Conservation (phyloP, 2,329 filamentous ascomycete genomes). For the Colletotrichum tabaci region DNA sequence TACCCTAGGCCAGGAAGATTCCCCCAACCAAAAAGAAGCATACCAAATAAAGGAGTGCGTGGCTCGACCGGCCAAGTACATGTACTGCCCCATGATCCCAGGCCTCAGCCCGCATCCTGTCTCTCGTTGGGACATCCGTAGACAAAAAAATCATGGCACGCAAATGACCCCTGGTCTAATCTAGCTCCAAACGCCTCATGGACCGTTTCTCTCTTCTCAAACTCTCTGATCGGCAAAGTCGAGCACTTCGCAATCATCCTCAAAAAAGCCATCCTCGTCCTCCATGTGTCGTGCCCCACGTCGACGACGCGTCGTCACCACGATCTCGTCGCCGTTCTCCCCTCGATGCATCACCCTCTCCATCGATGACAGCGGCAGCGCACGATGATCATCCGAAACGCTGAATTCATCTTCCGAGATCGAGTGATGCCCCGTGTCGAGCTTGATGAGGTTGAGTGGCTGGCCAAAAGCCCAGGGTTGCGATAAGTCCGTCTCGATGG, state of each 20-base stretch:
- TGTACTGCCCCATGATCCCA: conserved; percentile 27
- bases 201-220: conserved; percentile 52
- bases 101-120: conserved; percentile 13
- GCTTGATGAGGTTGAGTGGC: conserved; percentile 63
- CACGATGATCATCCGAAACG: conserved; percentile 69
- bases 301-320: conserved; percentile 84
- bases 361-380: conserved; percentile 75
- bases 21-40: conserved; percentile 12
- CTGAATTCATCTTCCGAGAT: conserved; percentile 68
- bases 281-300: conserved; percentile 65
- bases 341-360: conserved; percentile 73
- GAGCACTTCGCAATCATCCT: conserved; percentile 92
- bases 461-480: conserved; percentile 73
- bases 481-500: conserved; percentile 35
- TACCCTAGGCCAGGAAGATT: conserved; percentile 39
- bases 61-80: conserved; percentile 32
- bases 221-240: conserved; percentile 85
- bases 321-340: conserved; percentile 80
- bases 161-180: conserved; percentile 31
- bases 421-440: conserved; percentile 66
- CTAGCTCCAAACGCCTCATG: conserved; percentile 39
- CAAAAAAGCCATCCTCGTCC: conserved; percentile 86
- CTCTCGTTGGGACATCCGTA: not conserved
- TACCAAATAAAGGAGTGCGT: conserved; percentile 41
- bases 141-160: conserved; percentile 31